phyloP scores from a whole-genome alignment of 305 asterid species.

The Solanum hybrid region DNA sequence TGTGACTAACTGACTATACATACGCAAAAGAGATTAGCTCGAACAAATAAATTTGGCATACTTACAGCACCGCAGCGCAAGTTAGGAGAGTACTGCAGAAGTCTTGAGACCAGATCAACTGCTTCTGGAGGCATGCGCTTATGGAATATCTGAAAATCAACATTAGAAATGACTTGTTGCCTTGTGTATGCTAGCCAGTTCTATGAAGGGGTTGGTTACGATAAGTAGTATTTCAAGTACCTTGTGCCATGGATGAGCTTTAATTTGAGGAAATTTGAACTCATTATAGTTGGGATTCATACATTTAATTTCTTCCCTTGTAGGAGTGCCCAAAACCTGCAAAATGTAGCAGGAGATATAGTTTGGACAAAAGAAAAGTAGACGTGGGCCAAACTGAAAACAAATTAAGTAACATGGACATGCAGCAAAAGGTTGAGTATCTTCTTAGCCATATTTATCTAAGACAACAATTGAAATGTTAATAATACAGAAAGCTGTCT shows the following conservation, averaged over 20 bases:
- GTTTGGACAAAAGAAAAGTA: conserved; percentile 2
- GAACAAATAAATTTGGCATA: background rate
- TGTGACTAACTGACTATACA: background rate
- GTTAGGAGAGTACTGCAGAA: conserved; percentile 90
- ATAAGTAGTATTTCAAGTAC: conserved; percentile 25
- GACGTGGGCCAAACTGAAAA: background rate
- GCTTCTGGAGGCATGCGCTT: conserved; percentile 94
- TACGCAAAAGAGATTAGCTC: background rate
- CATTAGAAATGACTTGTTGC: background rate
- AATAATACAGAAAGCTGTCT: background rate
- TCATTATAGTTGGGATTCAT: conserved; percentile 95
- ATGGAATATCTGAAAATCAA: conserved; percentile 63
- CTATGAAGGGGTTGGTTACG: background rate
- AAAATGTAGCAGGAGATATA: background rate
- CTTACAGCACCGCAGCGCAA: conserved; percentile 90
- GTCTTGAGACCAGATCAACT: conserved; percentile 80
- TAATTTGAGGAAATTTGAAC: conserved; percentile 69
- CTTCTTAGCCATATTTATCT: background rate
- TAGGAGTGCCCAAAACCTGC: conserved; percentile 94
- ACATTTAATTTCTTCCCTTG: conserved; percentile 94
- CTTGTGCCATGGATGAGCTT: conserved; percentile 91
- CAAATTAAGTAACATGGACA: background rate
- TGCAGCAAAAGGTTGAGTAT: background rate
- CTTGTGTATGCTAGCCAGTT: background rate
- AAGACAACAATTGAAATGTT: background rate